Evolutionary conservation across 768 basidiomycete genomes (phyloP), one percentile per base, ranked within the genome.

Genomic region (Auricularia auricula-judae): DNA sequence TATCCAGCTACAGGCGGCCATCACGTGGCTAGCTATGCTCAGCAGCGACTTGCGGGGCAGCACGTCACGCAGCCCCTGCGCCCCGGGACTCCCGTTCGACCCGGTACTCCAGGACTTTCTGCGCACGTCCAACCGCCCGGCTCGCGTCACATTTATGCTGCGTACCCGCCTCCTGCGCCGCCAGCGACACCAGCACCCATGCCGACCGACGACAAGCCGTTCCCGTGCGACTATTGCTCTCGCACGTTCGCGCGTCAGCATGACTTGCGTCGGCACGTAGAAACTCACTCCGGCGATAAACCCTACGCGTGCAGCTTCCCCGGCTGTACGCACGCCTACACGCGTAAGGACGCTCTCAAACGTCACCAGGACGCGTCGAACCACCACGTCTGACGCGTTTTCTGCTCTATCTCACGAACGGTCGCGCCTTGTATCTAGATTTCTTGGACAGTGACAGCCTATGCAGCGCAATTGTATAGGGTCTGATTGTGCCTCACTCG

Each of bases 201-300:
- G 14, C 29, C 56, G 23, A 59, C 56, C 5, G 56, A 59, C 16
- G 56, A 59, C 29, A 81, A 86, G 44, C 86, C 86, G 21, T 88
- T 84, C 69, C 78, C 82, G 10, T 88, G 87, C 66, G 85, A 87
- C 68, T 73, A 90, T 67, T 93, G 90, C 72, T 81, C 88, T 11
- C 73, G 91, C 67, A 91, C 89, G 23, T 93, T 93, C 78, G 90
- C 90, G 71, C 84, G 90, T 54, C 88, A 89, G 72, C 90, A 93
- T 71, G 90, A 93, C 73, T 74, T 92, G 71, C 91, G 91, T 72
- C 82, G 90, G 42, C 90, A 93, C 75, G 80, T 87, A 67, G 89
- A 91, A 69, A 91, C 88, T 33, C 90, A 91, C 75, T 87, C 87
- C 4, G 89, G 89, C 43, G 89, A 91, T 74, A 91, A 91, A 23